A percentile compares a stretch with the other conserved stretches of the same genome.
Evolutionary conservation across 176 grass and related monocot species (phyloP).

Genomic region (Zoysia pacifica): DNA sequence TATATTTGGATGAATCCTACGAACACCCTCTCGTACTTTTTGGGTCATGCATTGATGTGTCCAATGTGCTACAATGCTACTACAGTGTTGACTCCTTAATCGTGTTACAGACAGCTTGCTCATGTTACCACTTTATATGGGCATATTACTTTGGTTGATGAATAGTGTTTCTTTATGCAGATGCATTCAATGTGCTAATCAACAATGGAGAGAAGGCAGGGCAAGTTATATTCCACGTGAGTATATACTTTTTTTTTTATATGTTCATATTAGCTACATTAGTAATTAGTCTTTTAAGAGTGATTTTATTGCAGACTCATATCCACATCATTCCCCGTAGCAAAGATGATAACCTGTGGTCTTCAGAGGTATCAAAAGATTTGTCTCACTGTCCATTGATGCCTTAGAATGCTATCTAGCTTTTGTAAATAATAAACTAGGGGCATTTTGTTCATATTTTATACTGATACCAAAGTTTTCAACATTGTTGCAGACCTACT

Average conservation of each 20-base stretch:
- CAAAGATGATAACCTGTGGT: constrained; percentile 69
- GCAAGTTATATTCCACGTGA: constrained; percentile 81
- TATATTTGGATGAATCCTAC: not conserved
- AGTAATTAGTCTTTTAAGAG: constrained; percentile 16
- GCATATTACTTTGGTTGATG: constrained; percentile 9
- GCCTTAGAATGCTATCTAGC: not conserved
- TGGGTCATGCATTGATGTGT: not conserved
- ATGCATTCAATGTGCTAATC: constrained; percentile 89
- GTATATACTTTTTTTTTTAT: constrained; percentile 14
- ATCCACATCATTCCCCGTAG: constrained; percentile 85
- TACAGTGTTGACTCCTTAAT: not conserved
- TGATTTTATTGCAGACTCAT: constrained; percentile 68
- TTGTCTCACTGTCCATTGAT: not conserved
- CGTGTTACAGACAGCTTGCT: not conserved
- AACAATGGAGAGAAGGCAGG: constrained; percentile 81
- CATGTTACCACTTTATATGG: constrained; percentile 4
- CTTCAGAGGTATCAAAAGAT: constrained; percentile 61
- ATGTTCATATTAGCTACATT: not conserved
- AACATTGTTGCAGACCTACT: constrained; percentile 55
- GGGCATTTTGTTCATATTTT: constrained; percentile 1
- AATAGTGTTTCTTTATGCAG: constrained; percentile 37
- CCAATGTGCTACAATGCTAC: not conserved
- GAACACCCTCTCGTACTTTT: not conserved
- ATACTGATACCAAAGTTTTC: constrained; percentile 7
- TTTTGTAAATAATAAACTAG: constrained; percentile 1